Conservation (phyloP, 495 filamentous ascomycete species). For the Cenococcum geophilum region DNA sequence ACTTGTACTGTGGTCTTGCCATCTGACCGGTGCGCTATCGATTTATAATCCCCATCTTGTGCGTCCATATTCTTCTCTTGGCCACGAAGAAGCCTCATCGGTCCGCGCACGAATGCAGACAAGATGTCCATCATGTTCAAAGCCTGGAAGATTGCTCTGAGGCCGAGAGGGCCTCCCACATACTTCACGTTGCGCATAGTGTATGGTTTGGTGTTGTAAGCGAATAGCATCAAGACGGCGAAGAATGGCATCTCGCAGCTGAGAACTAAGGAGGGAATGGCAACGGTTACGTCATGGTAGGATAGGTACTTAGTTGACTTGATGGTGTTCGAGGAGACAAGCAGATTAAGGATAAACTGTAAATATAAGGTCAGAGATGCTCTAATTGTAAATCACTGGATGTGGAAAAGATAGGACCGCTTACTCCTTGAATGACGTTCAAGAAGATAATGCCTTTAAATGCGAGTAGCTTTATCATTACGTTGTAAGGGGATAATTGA, state of each 20-base stretch:
- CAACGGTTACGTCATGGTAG: constrained; percentile 15
- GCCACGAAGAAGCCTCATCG: constrained; percentile 20
- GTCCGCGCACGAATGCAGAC: constrained; percentile 17
- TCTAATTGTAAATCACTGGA: neutral
- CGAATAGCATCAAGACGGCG: constrained; percentile 15
- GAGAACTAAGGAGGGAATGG: constrained; percentile 19
- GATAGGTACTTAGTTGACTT: constrained; percentile 13
- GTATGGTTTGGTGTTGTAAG: constrained; percentile 12
- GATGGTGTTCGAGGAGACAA: constrained; percentile 11
- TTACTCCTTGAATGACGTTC: constrained; percentile 29
- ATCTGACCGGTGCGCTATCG: too few relatives aligned
- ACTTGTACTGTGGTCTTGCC: too few relatives aligned
- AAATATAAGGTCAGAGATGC: neutral
- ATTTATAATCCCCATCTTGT: constrained; percentile 3
- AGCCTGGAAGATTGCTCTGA: constrained; percentile 12
- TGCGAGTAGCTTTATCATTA: constrained; percentile 26
- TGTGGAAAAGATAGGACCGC: neutral
- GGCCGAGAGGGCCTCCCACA: neutral
- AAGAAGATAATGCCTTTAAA: constrained; percentile 34
- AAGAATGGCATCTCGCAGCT: constrained; percentile 26
- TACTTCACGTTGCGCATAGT: neutral
- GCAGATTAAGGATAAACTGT: constrained; percentile 28
- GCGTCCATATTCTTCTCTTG: constrained; percentile 11
- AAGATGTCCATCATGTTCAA: constrained; percentile 15
- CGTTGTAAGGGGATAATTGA: constrained; percentile 9